Percentiles rank a stretch among this genome's conserved stretches.
These are phyloP conservation scores for Trametes cubensis DNA, from an alignment of 768 basidiomycete genomes.

Conservation along the genomic window DNA sequence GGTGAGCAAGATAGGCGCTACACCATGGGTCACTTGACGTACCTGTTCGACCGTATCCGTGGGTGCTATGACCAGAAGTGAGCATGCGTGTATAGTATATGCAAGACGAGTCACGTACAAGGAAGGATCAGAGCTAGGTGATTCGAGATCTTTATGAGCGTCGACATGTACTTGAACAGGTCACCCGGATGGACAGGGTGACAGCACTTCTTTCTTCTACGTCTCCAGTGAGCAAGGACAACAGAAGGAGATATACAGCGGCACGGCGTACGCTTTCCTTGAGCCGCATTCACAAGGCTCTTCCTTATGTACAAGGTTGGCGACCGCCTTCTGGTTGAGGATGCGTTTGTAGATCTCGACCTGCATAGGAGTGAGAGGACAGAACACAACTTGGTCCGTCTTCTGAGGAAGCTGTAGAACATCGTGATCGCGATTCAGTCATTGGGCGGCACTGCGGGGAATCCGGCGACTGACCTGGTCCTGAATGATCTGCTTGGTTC, in stretches of 20 bases:
- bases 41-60: conserved; percentile 74
- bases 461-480: conserved; percentile 49
- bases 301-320: conserved; percentile 72
- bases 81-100: neutral
- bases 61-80: conserved; percentile 48
- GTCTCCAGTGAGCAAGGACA: conserved; percentile 36
- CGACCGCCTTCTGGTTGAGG: conserved; percentile 63
- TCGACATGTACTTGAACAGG: conserved; percentile 76
- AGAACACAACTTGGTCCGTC: conserved; percentile 90
- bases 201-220: conserved; percentile 62
- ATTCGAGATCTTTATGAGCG: conserved; percentile 88
- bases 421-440: neutral
- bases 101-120: conserved; percentile 43
- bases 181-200: conserved; percentile 47
- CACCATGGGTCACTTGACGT: neutral
- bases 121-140: conserved; percentile 87
- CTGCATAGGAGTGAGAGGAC: conserved; percentile 78
- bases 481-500: conserved; percentile 79
- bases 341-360: conserved; percentile 73
- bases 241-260: neutral
- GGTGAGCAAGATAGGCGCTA: neutral
- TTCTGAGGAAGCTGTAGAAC: conserved; percentile 76
- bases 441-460: neutral
- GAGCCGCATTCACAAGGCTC: conserved; percentile 76
- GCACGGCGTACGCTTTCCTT: conserved; percentile 45